Percentiles rank a stretch among this genome's conserved stretches.
Evolutionary conservation across 305 asterid genomes (phyloP).

Genomic region (Fraxinus sp.): DNA sequence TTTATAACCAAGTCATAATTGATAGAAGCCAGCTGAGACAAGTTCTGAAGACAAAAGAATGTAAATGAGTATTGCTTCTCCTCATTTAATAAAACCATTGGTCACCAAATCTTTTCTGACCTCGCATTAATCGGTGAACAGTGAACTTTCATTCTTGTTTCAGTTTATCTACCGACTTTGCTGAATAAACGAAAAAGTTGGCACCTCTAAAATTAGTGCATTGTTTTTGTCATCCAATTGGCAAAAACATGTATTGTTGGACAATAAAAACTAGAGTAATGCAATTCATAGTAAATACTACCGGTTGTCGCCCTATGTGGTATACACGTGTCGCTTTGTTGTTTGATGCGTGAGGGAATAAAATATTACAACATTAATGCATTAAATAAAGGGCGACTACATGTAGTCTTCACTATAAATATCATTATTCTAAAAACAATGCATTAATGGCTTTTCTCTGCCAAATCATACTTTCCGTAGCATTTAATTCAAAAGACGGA

Average conservation of each 20-base stretch:
- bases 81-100: neutral
- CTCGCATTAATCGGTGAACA: neutral
- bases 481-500: neutral
- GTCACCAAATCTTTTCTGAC: neutral
- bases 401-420: too few relatives aligned
- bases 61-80: slow-evolving; percentile 3
- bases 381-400: neutral
- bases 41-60: slow-evolving; percentile 51
- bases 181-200: neutral
- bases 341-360: neutral
- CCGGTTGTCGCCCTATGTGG: neutral
- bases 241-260: neutral
- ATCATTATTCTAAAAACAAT: neutral
- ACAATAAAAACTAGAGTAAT: neutral
- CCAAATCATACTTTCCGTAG: neutral
- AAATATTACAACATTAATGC: neutral
- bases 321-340: neutral
- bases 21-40: slow-evolving; percentile 91
- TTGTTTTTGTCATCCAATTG: neutral
- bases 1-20: slow-evolving; percentile 78
- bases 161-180: neutral
- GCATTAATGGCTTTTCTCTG: neutral
- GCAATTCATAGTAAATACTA: neutral
- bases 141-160: neutral
- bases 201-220: neutral